Percentiles rank a stretch among this genome's conserved stretches.
Conservation (phyloP, 805 yeast genomes). For the Teunomyces lycoperdinae region DNA sequence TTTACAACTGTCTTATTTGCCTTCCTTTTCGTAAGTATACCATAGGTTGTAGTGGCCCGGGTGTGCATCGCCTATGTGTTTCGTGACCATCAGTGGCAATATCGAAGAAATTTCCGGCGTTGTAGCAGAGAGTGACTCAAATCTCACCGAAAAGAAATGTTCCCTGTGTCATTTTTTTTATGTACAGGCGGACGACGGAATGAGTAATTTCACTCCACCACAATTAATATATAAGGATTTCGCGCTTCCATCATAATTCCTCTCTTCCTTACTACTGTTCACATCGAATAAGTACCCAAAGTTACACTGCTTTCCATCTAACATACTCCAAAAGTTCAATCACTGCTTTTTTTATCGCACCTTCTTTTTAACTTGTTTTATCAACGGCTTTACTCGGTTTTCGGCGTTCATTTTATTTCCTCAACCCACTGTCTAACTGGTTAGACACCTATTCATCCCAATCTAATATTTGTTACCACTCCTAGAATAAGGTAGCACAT, state of each 20-base stretch:
- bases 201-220: conserved; percentile 2
- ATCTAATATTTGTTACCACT: neutral
- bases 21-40: neutral
- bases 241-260: neutral
- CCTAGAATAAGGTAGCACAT: neutral
- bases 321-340: neutral
- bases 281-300: neutral
- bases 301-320: neutral
- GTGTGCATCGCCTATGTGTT: neutral
- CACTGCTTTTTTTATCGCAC: neutral
- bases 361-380: neutral
- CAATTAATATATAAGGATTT: neutral
- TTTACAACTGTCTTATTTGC: too few species aligned
- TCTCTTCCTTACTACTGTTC: neutral
- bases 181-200: conserved; percentile 1
- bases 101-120: neutral
- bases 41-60: neutral
- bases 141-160: neutral
- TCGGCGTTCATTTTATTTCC: conserved; percentile 3
- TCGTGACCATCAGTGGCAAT: neutral
- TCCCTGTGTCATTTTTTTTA: neutral
- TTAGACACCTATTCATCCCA: neutral
- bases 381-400: conserved; percentile 1
- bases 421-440: neutral
- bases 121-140: neutral